Evolutionary conservation across 2,329 filamentous ascomycete genomes (phyloP).

Genomic region (Chrysoporthe deuterocubensis): DNA sequence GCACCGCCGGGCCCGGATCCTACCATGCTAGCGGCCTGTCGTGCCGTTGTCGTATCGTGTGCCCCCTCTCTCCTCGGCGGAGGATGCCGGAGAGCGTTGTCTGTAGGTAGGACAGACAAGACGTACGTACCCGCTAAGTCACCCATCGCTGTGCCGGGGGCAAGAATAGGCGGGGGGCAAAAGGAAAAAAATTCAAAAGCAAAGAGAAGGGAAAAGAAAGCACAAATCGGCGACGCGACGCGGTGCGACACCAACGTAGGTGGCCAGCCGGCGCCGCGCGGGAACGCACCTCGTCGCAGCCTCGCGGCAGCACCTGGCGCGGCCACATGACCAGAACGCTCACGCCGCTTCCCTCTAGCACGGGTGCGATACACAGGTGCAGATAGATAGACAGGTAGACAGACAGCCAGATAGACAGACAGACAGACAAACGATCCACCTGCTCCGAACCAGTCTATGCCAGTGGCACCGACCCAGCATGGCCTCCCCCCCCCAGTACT

Average conservation of each 20-base stretch:
- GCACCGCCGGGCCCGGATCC: background rate
- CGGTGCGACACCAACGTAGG: background rate
- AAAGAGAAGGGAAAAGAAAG: background rate
- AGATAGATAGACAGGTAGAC: background rate
- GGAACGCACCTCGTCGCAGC: constrained; percentile 10
- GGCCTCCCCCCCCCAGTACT: background rate
- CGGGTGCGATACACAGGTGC: background rate
- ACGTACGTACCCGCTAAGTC: background rate
- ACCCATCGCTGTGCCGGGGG: background rate
- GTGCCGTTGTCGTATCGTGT: background rate
- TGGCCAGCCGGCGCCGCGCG: background rate
- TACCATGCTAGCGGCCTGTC: background rate
- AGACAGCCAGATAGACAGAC: too few species aligned
- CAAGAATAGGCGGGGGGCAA: background rate
- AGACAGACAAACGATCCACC: too few species aligned
- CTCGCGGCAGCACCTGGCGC: background rate
- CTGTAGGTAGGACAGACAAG: too few species aligned
- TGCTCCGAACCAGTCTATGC: background rate
- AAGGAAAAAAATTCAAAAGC: background rate
- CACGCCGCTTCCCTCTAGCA: background rate
- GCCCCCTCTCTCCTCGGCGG: too few species aligned
- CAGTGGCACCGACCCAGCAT: background rate
- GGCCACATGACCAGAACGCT: constrained; percentile 3
- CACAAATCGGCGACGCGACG: background rate
- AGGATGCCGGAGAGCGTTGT: too few species aligned